Percentiles rank a stretch among this genome's conserved stretches.
phyloP scores from a whole-genome alignment of 192 early-diverging fungal genomes.

The Umbelopsis ramanniana region DNA sequence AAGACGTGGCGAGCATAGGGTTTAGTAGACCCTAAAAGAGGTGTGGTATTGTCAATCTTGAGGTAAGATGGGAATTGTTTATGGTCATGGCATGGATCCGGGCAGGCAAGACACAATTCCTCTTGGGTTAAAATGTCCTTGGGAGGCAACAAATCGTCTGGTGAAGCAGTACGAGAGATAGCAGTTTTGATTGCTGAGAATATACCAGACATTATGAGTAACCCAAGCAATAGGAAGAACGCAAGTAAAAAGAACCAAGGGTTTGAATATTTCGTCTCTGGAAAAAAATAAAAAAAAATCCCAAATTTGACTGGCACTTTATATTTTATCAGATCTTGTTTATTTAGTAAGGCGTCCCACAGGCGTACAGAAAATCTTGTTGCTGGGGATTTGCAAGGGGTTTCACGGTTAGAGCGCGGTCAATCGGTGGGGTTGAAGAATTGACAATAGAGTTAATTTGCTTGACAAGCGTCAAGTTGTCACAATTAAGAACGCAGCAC shows the following conservation, averaged over 20 bases:
- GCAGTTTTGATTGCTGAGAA: background rate
- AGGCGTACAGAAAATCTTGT: background rate
- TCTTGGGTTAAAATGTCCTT: conserved; percentile 20
- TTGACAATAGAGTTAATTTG: too few species aligned
- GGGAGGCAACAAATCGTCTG: conserved; percentile 38
- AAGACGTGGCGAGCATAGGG: conserved; percentile 61
- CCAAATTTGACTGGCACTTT: background rate
- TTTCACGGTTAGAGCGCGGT: background rate
- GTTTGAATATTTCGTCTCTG: background rate
- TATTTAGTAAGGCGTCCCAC: background rate
- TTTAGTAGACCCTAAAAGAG: conserved; percentile 52
- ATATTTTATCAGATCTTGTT: background rate
- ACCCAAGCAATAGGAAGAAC: background rate
- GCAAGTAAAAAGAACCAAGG: background rate
- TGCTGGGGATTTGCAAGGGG: background rate
- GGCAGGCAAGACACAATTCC: conserved; percentile 49
- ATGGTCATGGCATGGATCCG: conserved; percentile 54
- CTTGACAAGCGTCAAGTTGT: too few species aligned
- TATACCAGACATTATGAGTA: background rate
- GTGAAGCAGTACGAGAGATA: background rate
- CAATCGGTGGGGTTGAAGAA: background rate
- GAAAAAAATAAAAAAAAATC: background rate
- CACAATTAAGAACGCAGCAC: too few species aligned
- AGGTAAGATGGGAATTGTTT: conserved; percentile 53
- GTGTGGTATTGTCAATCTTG: conserved; percentile 48